These are phyloP conservation scores for Moniliophthora roreri DNA, from an alignment of 1,284 basidiomycete species.

Conservation along the genomic window DNA sequence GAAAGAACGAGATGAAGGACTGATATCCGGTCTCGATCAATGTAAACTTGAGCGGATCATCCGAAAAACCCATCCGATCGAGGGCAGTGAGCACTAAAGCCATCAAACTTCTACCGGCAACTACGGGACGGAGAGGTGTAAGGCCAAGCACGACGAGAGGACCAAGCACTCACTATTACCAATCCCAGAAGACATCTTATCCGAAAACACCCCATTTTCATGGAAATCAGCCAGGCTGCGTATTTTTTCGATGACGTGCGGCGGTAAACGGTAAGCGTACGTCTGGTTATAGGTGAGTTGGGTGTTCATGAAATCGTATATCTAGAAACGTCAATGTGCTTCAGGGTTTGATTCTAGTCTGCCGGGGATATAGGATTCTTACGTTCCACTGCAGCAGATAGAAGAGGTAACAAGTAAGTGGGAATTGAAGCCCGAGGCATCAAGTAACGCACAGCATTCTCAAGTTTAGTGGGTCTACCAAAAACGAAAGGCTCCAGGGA, in stretches of 20 bases:
- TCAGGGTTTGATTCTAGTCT: neutral
- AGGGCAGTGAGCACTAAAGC: neutral
- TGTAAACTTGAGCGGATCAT: neutral
- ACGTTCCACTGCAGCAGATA: constrained; percentile 6
- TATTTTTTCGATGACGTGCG: neutral
- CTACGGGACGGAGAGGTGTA: neutral
- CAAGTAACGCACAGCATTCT: neutral
- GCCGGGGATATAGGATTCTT: neutral
- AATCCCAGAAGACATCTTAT: neutral
- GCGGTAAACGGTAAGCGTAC: constrained; percentile 1
- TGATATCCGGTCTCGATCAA: constrained; percentile 1
- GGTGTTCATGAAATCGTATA: constrained; percentile 1
- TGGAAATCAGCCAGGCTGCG: neutral
- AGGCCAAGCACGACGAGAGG: too few species aligned
- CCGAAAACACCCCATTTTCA: constrained; percentile 3
- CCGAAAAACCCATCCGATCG: constrained; percentile 1
- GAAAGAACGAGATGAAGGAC: neutral
- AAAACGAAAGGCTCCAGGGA: neutral
- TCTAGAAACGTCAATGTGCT: neutral
- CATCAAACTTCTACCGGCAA: neutral
- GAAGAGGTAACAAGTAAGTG: neutral
- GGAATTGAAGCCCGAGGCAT: too few species aligned
- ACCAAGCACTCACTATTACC: neutral
- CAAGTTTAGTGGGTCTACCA: neutral
- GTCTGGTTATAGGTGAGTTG: constrained; percentile 4